Base-by-base conservation (phyloP, 257 asterid genomes). In the Prunella vulgaris region DNA sequence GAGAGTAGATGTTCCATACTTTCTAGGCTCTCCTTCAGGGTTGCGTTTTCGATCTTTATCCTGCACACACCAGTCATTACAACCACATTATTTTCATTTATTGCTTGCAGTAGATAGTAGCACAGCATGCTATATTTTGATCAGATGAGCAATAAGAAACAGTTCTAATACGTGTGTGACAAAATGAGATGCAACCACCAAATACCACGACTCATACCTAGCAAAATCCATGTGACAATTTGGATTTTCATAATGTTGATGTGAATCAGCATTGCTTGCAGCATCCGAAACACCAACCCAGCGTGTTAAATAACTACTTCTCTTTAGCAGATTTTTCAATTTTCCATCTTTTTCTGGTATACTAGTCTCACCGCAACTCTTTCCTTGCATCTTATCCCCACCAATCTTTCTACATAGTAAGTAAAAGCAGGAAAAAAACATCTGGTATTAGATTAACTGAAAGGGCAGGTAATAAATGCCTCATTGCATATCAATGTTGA, bases 1-100 rank as follows among this genome's bases (percentile, higher is more conserved):
- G 90, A 77, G 49, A 85, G 91, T 68, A 93, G 87, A 78, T 90
- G 93, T 79, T 90, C 96, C 99, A 90, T 93, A 66, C 88, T 90
- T 66, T 83, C 97, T 69, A 94, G 80, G 84, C 96, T 91, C 88
- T 94, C 99, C 80, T 81, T 91, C 4, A 94, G 85, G n/a, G 96
- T 90, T 35, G 97, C 97, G 74, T 91, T 86, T 78, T 94, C 99
- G 40, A 94, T 86, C 82, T 80, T 89, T 93, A 94, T 84, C 87
- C 99, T 93, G 81, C 78, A 71, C 69, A 49, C 58, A 35, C n/a
- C 18, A 57, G 7, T 6, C 37, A 5, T 4, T 27, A 40, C 6
- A 60, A 57, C 30, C 32, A 4, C 21, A 8, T 7, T 24, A 18
- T 27, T 46, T 46, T 28, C 33, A 28, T n/a, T n/a, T n/a, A n/a